Evolutionary conservation across 2,329 filamentous ascomycete genomes (phyloP).

Genomic region (Zalaria obscura): DNA sequence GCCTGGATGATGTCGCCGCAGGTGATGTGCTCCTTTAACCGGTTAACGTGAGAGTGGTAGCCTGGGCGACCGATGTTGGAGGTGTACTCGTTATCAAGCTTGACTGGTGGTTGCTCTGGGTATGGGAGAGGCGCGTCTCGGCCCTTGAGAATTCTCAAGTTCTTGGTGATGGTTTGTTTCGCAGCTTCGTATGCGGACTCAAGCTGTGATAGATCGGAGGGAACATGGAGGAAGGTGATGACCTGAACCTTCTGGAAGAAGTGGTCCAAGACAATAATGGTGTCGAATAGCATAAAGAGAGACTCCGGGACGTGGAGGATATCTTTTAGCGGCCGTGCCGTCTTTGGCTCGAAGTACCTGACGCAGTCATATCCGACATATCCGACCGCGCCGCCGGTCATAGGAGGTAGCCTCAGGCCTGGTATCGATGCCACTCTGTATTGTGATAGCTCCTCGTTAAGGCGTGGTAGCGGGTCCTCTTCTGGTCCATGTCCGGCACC

Average conservation of each 20-base stretch:
- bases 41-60: constrained; percentile 80
- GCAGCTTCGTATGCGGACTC: constrained; percentile 57
- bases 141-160: constrained; percentile 57
- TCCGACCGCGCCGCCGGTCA: constrained; percentile 86
- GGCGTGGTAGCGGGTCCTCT: constrained; percentile 67
- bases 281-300: constrained; percentile 94
- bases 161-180: constrained; percentile 46
- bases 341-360: constrained; percentile 94
- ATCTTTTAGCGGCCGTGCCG: constrained; percentile 70
- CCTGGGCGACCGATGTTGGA: constrained; percentile 84
- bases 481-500: constrained; percentile 76
- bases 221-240: constrained; percentile 72
- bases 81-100: constrained; percentile 61
- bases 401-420: constrained; percentile 64
- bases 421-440: constrained; percentile 74
- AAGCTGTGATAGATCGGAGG: constrained; percentile 37
- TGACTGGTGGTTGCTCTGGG: constrained; percentile 53
- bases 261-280: constrained; percentile 84
- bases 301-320: constrained; percentile 81
- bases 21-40: constrained; percentile 79
- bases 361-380: constrained; percentile 98
- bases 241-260: constrained; percentile 90
- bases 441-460: constrained; percentile 67
- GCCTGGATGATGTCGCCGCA: constrained; percentile 94
- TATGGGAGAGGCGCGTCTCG: constrained; percentile 62